Conservation (phyloP, 768 basidiomycete genomes). For the Suillus discolor region DNA sequence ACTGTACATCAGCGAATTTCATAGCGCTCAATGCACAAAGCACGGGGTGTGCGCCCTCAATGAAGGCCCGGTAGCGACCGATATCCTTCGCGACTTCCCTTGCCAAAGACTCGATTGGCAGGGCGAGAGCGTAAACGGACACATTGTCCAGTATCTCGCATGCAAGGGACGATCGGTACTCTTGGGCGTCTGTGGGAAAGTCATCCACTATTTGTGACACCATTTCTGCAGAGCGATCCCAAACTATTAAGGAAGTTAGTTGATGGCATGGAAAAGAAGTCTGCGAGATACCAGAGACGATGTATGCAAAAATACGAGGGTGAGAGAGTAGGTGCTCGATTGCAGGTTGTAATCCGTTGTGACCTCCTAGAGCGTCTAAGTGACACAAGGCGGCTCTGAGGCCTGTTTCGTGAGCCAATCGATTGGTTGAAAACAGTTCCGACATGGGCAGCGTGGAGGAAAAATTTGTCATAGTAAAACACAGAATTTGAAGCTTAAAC, state of each 20-base stretch:
- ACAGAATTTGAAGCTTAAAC: background rate
- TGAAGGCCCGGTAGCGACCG: constrained; percentile 22
- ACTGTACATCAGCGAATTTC: too few relatives aligned
- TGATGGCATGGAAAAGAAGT: background rate
- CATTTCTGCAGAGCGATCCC: constrained; percentile 18
- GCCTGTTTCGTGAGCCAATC: constrained; percentile 20
- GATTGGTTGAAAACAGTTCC: constrained; percentile 3
- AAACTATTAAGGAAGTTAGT: constrained; percentile 15
- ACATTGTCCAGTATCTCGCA: constrained; percentile 26
- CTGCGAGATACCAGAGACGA: constrained; percentile 28
- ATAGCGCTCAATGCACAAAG: constrained; percentile 22
- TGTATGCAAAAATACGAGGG: constrained; percentile 28
- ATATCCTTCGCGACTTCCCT: constrained; percentile 16
- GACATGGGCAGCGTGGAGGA: background rate
- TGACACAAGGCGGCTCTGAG: constrained; percentile 17
- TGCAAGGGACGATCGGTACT: constrained; percentile 23
- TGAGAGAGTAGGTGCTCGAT: constrained; percentile 29
- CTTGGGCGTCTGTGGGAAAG: constrained; percentile 32
- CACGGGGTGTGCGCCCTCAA: constrained; percentile 25
- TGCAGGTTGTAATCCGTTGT: constrained; percentile 21
- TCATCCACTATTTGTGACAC: constrained; percentile 31
- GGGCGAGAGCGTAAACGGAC: constrained; percentile 24
- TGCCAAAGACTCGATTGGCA: constrained; percentile 21
- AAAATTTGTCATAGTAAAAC: background rate
- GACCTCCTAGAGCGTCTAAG: constrained; percentile 21